These are phyloP conservation scores for Rutstroemia sydowiana DNA, from an alignment of 2,329 filamentous ascomycete genomes.

Conservation along the genomic window DNA sequence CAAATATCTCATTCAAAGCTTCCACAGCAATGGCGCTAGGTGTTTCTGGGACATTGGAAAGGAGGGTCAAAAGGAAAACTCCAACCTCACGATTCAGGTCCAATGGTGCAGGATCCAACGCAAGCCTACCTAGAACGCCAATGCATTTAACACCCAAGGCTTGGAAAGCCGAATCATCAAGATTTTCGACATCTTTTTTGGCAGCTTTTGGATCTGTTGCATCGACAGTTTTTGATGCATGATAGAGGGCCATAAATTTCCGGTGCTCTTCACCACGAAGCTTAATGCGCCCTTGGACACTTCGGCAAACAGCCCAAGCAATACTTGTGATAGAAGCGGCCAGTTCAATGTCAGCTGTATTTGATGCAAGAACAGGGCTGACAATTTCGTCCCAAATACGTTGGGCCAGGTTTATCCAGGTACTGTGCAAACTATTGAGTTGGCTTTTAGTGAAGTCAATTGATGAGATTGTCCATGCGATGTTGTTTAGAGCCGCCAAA, in stretches of 20 bases:
- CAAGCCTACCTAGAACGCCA: slow-evolving; percentile 58
- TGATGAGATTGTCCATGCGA: slow-evolving; percentile 58
- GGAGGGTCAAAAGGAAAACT: slow-evolving; percentile 51
- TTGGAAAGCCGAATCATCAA: slow-evolving; percentile 47
- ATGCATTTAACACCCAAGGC: slow-evolving; percentile 58
- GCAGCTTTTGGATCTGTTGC: slow-evolving; percentile 15
- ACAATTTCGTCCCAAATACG: slow-evolving; percentile 52
- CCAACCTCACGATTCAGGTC: slow-evolving; percentile 55
- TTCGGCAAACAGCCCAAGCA: slow-evolving; percentile 57
- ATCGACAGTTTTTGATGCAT: slow-evolving; percentile 42
- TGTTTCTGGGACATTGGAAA: slow-evolving; percentile 44
- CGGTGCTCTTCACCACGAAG: slow-evolving; percentile 47
- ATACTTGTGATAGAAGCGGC: slow-evolving; percentile 58
- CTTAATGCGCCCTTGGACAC: slow-evolving; percentile 42
- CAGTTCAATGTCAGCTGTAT: slow-evolving; percentile 53
- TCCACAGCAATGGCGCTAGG: slow-evolving; percentile 53
- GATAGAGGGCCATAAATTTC: slow-evolving; percentile 59
- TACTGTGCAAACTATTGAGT: slow-evolving; percentile 39
- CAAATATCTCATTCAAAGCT: slow-evolving; percentile 59
- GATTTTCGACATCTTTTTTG: slow-evolving; percentile 15
- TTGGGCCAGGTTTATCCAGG: slow-evolving; percentile 47
- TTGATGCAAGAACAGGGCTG: slow-evolving; percentile 48
- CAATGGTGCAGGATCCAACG: slow-evolving; percentile 45
- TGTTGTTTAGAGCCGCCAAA: slow-evolving; percentile 57
- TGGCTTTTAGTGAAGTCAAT: slow-evolving; percentile 52